Evolutionary conservation across 768 basidiomycete genomes (phyloP).

Genomic region (Kwoniella dendrophila): DNA sequence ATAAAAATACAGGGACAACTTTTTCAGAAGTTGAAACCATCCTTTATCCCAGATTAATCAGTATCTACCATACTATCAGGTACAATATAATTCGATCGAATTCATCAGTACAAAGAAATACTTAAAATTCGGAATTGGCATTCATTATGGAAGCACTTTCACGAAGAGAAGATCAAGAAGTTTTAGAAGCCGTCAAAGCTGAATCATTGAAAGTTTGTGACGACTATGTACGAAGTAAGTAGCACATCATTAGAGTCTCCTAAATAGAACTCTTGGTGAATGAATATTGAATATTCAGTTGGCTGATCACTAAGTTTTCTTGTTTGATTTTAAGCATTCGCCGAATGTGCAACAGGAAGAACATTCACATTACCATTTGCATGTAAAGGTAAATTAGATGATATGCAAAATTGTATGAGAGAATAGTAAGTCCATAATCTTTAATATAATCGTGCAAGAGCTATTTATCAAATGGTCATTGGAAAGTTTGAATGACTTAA

Average conservation of each 20-base stretch:
- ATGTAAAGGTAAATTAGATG: conserved; percentile 38
- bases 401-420: conserved; percentile 46
- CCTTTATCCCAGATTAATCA: too few relatives aligned
- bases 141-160: conserved; percentile 46
- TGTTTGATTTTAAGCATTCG: conserved; percentile 33
- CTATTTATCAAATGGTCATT: not conserved
- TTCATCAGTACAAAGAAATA: not conserved
- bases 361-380: conserved; percentile 46
- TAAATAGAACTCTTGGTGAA: not conserved
- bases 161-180: conserved; percentile 45
- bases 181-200: conserved; percentile 38
- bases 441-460: not conserved
- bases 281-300: not conserved
- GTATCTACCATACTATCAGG: not conserved
- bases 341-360: conserved; percentile 42
- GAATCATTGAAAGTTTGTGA: conserved; percentile 47
- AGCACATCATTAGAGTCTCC: not conserved
- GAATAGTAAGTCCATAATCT: conserved; percentile 38
- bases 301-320: not conserved
- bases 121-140: not conserved
- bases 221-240: conserved; percentile 41
- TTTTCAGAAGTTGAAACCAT: too few relatives aligned
- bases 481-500: not conserved
- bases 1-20: too few relatives aligned
- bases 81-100: not conserved